Evolutionary conservation across 2,329 filamentous ascomycete genomes (phyloP), one percentile per base, ranked within the genome.

Genomic region (Helotiales sp.): DNA sequence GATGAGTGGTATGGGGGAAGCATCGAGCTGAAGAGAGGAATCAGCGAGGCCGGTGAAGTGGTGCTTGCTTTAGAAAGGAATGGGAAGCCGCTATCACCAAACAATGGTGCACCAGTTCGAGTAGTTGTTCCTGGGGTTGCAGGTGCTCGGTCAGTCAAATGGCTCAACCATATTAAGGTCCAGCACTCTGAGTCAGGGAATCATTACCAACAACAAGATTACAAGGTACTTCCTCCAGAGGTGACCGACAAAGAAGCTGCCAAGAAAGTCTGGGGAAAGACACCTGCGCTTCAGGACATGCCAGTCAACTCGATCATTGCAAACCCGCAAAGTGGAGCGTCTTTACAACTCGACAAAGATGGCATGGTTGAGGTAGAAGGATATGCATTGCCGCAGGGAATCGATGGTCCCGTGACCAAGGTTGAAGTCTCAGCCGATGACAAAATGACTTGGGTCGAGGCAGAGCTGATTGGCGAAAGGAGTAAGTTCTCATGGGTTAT

Each of bases 401-500:
- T 19, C 9, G 46, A 49, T 33, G 46, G 46, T 19, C 46, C 46
- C 9, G 46, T 49, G 2, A 19, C 15, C 1, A 5, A 10, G 7
- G 46, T 49, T 15, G 19, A 49, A n/a, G 46, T 49, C 3, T 31
- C 25, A 31, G 46, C 29, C 12, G 29, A 31, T 31, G 46, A 30
- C 12, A 30, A 17, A 6, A 5, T 6, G 2, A 33, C 27, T 17
- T 49, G 46, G 46, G 29, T 19, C 1, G n/a, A 29, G 25, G 46
- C 46, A 12, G 27, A 49, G 3, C 24, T 49, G 19, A 12, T 49
- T 2, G 29, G 46, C 1, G 34, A 4, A 30, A 15, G 9, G n/a
- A 49, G 29, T 6, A 49, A 31, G n/a, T 49, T 49, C n/a, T 49
- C 46, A 6, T 49, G 46, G 46, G 46, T 19, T 2, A 49, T 49